phyloP scores from a whole-genome alignment of 1,139 yeast genomes.

The Magnusiomyces sp. region DNA sequence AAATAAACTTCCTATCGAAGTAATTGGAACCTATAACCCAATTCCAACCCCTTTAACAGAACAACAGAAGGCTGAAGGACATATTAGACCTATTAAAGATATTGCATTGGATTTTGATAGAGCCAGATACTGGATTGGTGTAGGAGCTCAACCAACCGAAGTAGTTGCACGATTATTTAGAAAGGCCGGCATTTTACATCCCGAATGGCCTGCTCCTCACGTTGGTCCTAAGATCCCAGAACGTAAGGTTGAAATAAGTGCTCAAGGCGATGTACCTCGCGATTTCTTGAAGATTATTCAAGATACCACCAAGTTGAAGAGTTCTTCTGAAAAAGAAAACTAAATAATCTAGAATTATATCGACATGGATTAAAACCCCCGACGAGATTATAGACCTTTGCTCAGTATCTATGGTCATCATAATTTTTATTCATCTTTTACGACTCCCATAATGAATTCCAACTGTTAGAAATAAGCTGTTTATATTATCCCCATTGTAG shows the following conservation, averaged over 20 bases:
- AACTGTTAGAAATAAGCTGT: too few relatives aligned
- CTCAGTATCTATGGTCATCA: too few relatives aligned
- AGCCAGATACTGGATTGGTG: slow-evolving; percentile 96
- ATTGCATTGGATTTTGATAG: slow-evolving; percentile 78
- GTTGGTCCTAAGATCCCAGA: slow-evolving; percentile 12
- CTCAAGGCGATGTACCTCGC: background rate
- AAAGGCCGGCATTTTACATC: slow-evolving; percentile 52
- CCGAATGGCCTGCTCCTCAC: slow-evolving; percentile 51
- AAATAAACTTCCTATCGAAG: slow-evolving; percentile 85
- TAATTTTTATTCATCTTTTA: too few relatives aligned
- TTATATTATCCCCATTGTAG: too few relatives aligned
- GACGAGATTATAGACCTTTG: too few relatives aligned
- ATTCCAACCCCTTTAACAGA: slow-evolving; percentile 62
- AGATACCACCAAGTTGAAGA: too few relatives aligned
- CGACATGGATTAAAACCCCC: too few relatives aligned
- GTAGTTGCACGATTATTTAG: slow-evolving; percentile 69
- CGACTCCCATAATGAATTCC: too few relatives aligned
- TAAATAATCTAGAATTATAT: too few relatives aligned
- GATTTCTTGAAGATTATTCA: background rate
- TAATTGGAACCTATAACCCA: slow-evolving; percentile 89
- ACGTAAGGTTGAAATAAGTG: slow-evolving; percentile 9
- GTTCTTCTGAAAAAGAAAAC: too few relatives aligned
- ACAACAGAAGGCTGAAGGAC: slow-evolving; percentile 42
- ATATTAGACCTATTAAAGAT: slow-evolving; percentile 64
- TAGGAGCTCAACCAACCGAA: slow-evolving; percentile 94